Conservation (phyloP, 2,329 filamentous ascomycete species). For the Botryotinia globosa region DNA sequence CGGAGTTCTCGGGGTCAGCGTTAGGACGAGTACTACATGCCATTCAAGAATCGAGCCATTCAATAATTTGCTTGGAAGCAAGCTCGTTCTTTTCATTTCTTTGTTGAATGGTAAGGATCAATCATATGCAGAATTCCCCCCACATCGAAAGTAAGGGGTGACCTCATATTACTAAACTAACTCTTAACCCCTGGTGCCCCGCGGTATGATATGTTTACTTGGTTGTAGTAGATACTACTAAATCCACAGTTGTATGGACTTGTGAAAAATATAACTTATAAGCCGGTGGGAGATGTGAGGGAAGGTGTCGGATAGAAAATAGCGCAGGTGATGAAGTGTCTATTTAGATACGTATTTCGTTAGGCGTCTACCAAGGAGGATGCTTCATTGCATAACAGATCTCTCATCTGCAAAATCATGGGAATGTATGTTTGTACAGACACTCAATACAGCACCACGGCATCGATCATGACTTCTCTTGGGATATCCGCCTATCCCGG, state of each 20-base stretch:
- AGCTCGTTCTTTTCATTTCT: conserved; percentile 1
- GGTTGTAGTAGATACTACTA: background rate
- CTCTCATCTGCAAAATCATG: background rate
- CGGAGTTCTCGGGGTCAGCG: background rate
- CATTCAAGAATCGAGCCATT: background rate
- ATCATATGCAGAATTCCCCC: background rate
- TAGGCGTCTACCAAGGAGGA: background rate
- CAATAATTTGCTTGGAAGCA: conserved; percentile 1
- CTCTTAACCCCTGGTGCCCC: no score
- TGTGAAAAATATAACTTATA: background rate
- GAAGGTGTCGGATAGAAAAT: background rate
- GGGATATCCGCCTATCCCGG: background rate
- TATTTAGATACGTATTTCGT: background rate
- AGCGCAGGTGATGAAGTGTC: background rate
- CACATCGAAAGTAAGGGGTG: conserved; percentile 13
- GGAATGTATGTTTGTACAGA: background rate
- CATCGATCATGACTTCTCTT: background rate
- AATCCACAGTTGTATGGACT: background rate
- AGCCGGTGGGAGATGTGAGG: background rate
- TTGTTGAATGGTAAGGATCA: conserved; percentile 16
- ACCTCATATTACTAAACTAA: conserved; percentile 21
- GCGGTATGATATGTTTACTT: background rate
- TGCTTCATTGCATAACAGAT: background rate
- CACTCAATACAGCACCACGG: background rate
- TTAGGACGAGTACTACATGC: background rate